phyloP scores from a whole-genome alignment of 306 rosid genomes.

The Comarum palustre region DNA sequence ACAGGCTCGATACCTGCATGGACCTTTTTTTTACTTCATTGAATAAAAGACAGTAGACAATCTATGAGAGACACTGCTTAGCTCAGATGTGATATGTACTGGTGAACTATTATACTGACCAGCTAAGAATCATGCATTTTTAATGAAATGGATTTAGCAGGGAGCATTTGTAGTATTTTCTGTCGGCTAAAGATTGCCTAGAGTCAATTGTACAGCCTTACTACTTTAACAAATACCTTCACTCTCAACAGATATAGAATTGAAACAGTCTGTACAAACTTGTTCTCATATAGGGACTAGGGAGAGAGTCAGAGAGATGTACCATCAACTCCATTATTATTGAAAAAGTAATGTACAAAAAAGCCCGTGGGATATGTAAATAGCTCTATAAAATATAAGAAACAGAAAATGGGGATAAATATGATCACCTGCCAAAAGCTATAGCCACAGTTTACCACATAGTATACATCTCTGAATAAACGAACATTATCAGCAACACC shows the following conservation, averaged over 20 bases:
- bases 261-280: no score
- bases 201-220: background rate
- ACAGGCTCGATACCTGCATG: constrained; percentile 21
- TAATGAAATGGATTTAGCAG: background rate
- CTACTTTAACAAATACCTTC: no score
- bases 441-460: constrained; percentile 8
- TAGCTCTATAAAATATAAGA: constrained; percentile 8
- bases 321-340: constrained; percentile 16
- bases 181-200: background rate
- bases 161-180: background rate
- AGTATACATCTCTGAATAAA: background rate
- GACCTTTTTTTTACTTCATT: constrained; percentile 11
- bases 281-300: no score
- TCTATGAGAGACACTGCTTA: no score
- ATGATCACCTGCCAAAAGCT: constrained; percentile 8
- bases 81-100: no score
- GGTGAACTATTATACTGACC: no score
- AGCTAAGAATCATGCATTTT: background rate
- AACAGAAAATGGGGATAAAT: background rate
- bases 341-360: constrained; percentile 9
- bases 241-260: no score
- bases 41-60: no score
- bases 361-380: background rate
- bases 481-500: background rate
- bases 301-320: no score